A percentile compares a stretch with the other conserved stretches of the same genome.
Evolutionary conservation across 2,329 filamentous ascomycete species (phyloP).

Genomic region (Boeremia lycopersici): DNA sequence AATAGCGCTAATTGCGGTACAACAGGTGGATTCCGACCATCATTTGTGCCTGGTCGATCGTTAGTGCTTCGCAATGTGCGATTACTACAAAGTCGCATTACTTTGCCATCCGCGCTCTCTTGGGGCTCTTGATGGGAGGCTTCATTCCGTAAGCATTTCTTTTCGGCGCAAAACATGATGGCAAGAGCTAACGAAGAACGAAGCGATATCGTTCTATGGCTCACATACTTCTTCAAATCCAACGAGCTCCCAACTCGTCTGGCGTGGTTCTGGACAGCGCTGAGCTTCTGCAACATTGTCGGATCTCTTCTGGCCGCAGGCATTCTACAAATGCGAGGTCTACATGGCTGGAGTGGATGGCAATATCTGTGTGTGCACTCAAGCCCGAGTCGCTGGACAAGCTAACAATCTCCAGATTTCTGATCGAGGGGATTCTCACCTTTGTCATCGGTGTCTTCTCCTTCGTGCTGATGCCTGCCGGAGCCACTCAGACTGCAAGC

Average conservation of each 20-base stretch:
- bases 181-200: conserved; percentile 37
- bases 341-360: conserved; percentile 53
- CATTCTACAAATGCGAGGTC: conserved; percentile 51
- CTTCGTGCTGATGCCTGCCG: conserved; percentile 61
- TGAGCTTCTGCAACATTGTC: conserved; percentile 46
- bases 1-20: neutral
- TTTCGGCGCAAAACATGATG: neutral
- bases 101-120: conserved; percentile 47
- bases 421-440: conserved; percentile 64
- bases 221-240: conserved; percentile 51
- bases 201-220: conserved; percentile 49
- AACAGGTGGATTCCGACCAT: conserved; percentile 46
- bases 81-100: conserved; percentile 44
- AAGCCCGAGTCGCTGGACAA: neutral
- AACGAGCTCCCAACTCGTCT: conserved; percentile 51
- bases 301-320: conserved; percentile 49
- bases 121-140: conserved; percentile 48
- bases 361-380: conserved; percentile 26
- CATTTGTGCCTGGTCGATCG: conserved; percentile 44
- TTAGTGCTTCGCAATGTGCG: conserved; percentile 46
- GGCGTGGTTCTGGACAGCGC: conserved; percentile 52
- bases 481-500: conserved; percentile 56
- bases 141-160: conserved; percentile 29
- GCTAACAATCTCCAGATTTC: conserved; percentile 37
- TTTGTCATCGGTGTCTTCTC: conserved; percentile 59